Evolutionary conservation across 768 basidiomycete species (phyloP), one percentile per base, ranked within the genome.

Genomic region (Auricularia auricula-judae): DNA sequence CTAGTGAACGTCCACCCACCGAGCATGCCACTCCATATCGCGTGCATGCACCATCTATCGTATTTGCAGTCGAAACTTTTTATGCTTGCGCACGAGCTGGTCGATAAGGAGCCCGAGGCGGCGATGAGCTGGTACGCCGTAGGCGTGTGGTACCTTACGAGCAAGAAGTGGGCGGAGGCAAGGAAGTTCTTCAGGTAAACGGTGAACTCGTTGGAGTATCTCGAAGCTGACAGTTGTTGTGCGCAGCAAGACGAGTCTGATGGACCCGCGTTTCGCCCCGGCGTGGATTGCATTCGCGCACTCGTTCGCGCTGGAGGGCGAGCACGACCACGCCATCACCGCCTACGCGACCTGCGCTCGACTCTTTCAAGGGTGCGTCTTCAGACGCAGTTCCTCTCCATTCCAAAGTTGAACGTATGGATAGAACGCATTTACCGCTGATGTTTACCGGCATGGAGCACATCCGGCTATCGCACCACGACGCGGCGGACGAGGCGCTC

Each of bases 401-500:
- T n/a, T n/a, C n/a, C n/a, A n/a, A n/a, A n/a, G n/a, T n/a, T n/a
- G n/a, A n/a, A n/a, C n/a, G n/a, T n/a, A n/a, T n/a, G 29, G 29
- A 23, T 70, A 96, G 95, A n/a, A 94, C 94, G 3, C 96, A 99
- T 76, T 77, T 99, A 3, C 95, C 97, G 1, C 78, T 97, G 54
- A 85, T 95, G 76, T 98, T 94, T 72, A 92, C 98, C 58, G 97
- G 96, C 4, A 98, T 98, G 95, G 96, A 99, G 74, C 91, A 98
- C 68, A 91, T 99, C 43, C 87, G 88, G 71, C 80, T 99, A 5
- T 89, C 88, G 35, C 93, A 98, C 67, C 81, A 85, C 67, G 72
- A 75, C 29, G 80, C 93, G 56, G 97, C 97, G 3, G 87, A 91
- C 61, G 96, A 98, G 71, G 90, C 96, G 18, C 80, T 99, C 51